These are phyloP conservation scores for Trametes coccinea DNA, from an alignment of 768 basidiomycete genomes.

Conservation along the genomic window DNA sequence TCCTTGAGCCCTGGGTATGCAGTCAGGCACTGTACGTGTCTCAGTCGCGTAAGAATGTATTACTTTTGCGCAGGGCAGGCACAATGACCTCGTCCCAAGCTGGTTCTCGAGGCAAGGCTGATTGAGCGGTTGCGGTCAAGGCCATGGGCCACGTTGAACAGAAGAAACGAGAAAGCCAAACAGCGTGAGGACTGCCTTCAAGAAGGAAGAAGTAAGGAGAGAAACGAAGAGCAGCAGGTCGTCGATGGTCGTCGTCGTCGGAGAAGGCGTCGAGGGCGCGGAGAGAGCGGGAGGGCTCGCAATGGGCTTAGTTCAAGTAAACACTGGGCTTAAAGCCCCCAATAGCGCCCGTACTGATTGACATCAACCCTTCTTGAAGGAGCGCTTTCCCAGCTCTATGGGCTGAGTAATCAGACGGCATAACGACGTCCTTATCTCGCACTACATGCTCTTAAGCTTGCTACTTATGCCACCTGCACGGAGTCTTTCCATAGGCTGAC, in stretches of 20 bases:
- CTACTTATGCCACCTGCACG: too few species aligned
- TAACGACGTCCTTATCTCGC: too few species aligned
- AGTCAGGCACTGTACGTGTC: conserved; percentile 14
- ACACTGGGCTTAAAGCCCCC: too few species aligned
- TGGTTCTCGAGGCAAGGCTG: conserved; percentile 41
- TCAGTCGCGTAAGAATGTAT: conserved; percentile 30
- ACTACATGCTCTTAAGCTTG: too few species aligned
- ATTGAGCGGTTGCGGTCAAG: conserved; percentile 42
- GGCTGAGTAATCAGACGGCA: too few species aligned
- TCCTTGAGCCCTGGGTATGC: conserved; percentile 64
- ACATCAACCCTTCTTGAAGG: too few species aligned
- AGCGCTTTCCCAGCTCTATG: too few species aligned
- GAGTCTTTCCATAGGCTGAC: too few species aligned
- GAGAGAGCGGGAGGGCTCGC: too few species aligned
- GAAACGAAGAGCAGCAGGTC: conserved; percentile 25
- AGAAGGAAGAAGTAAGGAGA: conserved; percentile 23
- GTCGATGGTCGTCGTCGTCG: conserved; percentile 14
- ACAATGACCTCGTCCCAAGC: conserved; percentile 85
- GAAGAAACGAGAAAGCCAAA: conserved; percentile 20
- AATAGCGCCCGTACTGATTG: too few species aligned
- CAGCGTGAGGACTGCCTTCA: conserved; percentile 22
- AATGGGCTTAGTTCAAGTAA: too few species aligned
- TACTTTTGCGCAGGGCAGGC: conserved; percentile 78
- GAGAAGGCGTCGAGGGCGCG: not conserved
- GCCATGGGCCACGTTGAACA: conserved; percentile 37